Percentiles rank a stretch among this genome's conserved stretches.
Evolutionary conservation across 164 flowering plant species (phyloP).

Genomic region (Dillenia suffruticosa): DNA sequence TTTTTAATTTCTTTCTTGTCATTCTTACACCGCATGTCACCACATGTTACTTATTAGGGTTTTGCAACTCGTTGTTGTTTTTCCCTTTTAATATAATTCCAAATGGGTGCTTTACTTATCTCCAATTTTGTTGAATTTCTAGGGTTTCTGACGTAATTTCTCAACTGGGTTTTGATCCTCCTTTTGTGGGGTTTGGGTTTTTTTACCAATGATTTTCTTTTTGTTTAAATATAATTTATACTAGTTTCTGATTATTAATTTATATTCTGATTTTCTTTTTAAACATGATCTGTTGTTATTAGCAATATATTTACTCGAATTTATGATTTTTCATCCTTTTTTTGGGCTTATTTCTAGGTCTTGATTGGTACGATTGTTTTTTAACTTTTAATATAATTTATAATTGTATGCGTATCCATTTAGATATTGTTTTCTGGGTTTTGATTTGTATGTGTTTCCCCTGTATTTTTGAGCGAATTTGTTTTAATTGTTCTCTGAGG

Average conservation of each 20-base stretch:
- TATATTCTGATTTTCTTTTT: background rate
- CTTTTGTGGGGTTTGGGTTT: background rate
- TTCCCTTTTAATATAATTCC: too few relatives aligned
- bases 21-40: too few relatives aligned
- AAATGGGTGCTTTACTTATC: too few relatives aligned
- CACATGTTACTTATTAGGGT: too few relatives aligned
- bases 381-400: background rate
- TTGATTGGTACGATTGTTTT: background rate
- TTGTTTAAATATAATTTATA: background rate
- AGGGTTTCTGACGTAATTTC: conserved; percentile 6
- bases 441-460: background rate
- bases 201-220: background rate
- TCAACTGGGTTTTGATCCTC: too few relatives aligned
- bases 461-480: background rate
- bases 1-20: too few relatives aligned
- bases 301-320: too few relatives aligned
- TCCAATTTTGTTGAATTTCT: background rate
- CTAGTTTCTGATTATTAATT: background rate
- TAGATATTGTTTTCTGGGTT: background rate
- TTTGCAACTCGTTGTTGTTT: too few relatives aligned
- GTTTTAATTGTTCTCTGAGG: background rate
- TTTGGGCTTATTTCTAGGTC: too few relatives aligned
- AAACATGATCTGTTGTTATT: too few relatives aligned
- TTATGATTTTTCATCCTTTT: too few relatives aligned
- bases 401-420: background rate